Evolutionary conservation across 345 rosid species (phyloP).

Genomic region (Eucalyptus leucophloia): DNA sequence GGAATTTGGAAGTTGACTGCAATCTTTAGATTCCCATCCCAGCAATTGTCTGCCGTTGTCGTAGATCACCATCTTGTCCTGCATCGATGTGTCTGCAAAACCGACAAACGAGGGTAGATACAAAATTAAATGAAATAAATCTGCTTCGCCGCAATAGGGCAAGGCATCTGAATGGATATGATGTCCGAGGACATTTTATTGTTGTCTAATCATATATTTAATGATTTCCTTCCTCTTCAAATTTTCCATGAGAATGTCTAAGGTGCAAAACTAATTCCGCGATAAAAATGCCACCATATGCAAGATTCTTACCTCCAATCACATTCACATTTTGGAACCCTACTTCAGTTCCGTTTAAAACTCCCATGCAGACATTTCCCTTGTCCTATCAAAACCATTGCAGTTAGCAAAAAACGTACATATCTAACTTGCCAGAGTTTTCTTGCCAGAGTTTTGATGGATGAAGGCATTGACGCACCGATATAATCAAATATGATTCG

Average conservation of each 20-base stretch:
- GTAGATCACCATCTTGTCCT: conserved; percentile 69
- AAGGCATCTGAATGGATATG: neutral
- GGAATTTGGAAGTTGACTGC: neutral
- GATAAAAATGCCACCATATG: neutral
- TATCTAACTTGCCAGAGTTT: neutral
- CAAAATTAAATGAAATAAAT: neutral
- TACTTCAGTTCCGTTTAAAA: conserved; percentile 67
- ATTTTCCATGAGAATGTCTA: neutral
- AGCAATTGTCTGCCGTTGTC: conserved; percentile 70
- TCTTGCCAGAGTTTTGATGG: neutral
- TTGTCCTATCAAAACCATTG: conserved; percentile 22
- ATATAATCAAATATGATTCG: conserved; percentile 66
- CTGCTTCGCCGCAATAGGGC: neutral
- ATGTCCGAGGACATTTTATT: neutral
- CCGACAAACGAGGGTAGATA: neutral
- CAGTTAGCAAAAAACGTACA: neutral
- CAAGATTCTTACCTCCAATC: conserved; percentile 48
- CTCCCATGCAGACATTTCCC: conserved; percentile 86
- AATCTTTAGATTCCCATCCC: conserved; percentile 32
- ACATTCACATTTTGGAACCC: conserved; percentile 54
- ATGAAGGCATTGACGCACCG: conserved; percentile 31
- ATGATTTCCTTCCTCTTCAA: neutral
- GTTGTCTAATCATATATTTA: neutral
- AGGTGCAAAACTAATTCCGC: neutral
- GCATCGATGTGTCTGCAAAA: conserved; percentile 79